Evolutionary conservation across 2,329 filamentous ascomycete species (phyloP), one percentile per base, ranked within the genome.

Genomic region (Hymenoscyphus fructigenus): DNA sequence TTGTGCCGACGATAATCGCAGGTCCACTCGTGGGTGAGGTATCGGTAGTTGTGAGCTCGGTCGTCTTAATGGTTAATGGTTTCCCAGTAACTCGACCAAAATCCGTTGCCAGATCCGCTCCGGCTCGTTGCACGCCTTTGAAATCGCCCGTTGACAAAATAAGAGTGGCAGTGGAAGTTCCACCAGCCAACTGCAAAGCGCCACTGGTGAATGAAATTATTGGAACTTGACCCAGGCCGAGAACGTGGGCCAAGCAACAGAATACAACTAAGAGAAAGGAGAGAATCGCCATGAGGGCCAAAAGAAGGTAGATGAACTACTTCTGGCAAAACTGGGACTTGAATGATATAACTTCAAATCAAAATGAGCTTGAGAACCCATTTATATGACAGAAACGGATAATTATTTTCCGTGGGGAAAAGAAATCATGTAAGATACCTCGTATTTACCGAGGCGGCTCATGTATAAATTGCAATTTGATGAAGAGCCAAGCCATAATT

Each of bases 11-110:
- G 61, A 91, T 89, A 68, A 91, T 85, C 15, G 85, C 82, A 1
- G 80, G 61, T 4, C 64, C 64, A 7, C 57, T 53, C 1, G 65
- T 47, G 1, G 63, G 36, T 1, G 65, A 38, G 79, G 75, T 28
- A 57, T 63, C 63, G 14, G 77, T 29, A 6, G 57, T 47, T 7
- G 71, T 68, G 15, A 80, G 82, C 23, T 64, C 63, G 57, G 59
- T 63, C 7, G 59, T 66, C 10, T 65, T 61, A 32, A 71, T 76
- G 1, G 85, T 84, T 61, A 86, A 84, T 74, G 89, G 88, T 17
- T 78, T 81, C 17, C 87, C 87, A 0, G 88, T 90, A 5, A 91
- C 87, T 12, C 85, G 83, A 17, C 88, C 87, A 76, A 91, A 90
- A 72, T 91, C 89, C 9, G 81, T 73, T 0, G 87, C 85, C 9